A percentile compares a stretch with the other conserved stretches of the same genome.
Conservation (phyloP, 2,329 filamentous ascomycete species). For the Stachybotrys chlorohalonatus region DNA sequence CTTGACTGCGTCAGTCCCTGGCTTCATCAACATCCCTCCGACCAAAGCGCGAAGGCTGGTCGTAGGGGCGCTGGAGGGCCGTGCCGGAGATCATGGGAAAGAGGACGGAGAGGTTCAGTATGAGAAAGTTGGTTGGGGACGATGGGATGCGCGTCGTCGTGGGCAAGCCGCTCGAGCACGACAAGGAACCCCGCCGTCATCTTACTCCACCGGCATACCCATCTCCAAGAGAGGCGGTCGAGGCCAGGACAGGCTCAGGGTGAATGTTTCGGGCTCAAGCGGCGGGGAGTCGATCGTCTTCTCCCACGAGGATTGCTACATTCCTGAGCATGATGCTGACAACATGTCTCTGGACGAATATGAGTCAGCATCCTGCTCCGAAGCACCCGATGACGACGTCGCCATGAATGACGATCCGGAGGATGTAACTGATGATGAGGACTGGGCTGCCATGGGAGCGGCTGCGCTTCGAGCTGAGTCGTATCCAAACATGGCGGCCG, state of each 20-base stretch:
- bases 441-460: slow-evolving; percentile 86
- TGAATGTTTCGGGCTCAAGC: slow-evolving; percentile 47
- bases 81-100: slow-evolving; percentile 54
- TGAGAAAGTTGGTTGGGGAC: slow-evolving; percentile 94
- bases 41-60: slow-evolving; percentile 86
- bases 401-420: slow-evolving; percentile 67
- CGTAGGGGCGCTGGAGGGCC: slow-evolving; percentile 83
- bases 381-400: slow-evolving; percentile 59
- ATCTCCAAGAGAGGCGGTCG: slow-evolving; percentile 38
- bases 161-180: slow-evolving; percentile 48
- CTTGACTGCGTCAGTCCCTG: slow-evolving; percentile 84
- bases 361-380: slow-evolving; percentile 65
- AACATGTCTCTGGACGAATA: slow-evolving; percentile 82
- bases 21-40: slow-evolving; percentile 80
- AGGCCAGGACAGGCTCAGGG: slow-evolving; percentile 36
- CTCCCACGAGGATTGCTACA: slow-evolving; percentile 57
- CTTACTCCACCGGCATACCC: slow-evolving; percentile 44
- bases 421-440: slow-evolving; percentile 89
- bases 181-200: slow-evolving; percentile 29
- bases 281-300: slow-evolving; percentile 66
- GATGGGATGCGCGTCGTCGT: slow-evolving; percentile 78
- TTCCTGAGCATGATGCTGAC: slow-evolving; percentile 76
- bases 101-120: slow-evolving; percentile 68
- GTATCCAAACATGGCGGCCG: slow-evolving; percentile 44
- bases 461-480: slow-evolving; percentile 67